Base-by-base conservation (phyloP, 2,329 filamentous ascomycete species). In the Tolypocladium cylindrosporum region DNA sequence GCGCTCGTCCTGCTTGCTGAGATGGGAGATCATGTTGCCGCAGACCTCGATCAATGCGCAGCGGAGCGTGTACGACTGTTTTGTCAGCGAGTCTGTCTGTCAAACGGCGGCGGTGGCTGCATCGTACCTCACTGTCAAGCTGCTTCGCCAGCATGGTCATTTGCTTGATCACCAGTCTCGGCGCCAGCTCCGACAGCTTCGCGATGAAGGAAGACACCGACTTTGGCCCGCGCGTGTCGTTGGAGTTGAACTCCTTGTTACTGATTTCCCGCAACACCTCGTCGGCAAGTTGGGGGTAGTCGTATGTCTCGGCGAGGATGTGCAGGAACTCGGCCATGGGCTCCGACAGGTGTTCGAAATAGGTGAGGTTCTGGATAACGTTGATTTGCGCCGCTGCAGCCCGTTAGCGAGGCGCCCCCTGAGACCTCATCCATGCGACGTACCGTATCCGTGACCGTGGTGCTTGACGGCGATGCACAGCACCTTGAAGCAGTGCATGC, bases 321-420 rank as follows among this genome's bases (percentile, higher is more conserved):
- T 97, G 91, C 5, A 99, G 77, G 66, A 99, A 96, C 71, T 99
- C 95, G 39, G 94, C 94, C 94, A 99, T 99, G 1, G 94, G 94
- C 69, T 99, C 94, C 0, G 94, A 93, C n/a, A 99, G 77, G 72
- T 99, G 94, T 74, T 99, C 94, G 67, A 97, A 99, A 71, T 99
- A 99, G 6, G 94, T 96, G 64, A 99, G 76, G 69, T 94, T 97
- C 72, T 99, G 94, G 57, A 97, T 92, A 67, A 99, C 96, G 52
- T 92, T 96, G 54, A 96, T 97, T 79, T 99, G 94, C 1, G 94
- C 94, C 55, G 90, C 90, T 95, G 66, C 45, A 31, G 4, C 7
- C 31, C 53, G 61, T 77, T 57, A 74, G 69, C 19, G 31, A 4
- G 0, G 10, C 13, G 48, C n/a, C 61, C 65, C 5, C 10, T 27